phyloP scores from a whole-genome alignment of 1,284 basidiomycete species.

The Quambalaria eucalypti region DNA sequence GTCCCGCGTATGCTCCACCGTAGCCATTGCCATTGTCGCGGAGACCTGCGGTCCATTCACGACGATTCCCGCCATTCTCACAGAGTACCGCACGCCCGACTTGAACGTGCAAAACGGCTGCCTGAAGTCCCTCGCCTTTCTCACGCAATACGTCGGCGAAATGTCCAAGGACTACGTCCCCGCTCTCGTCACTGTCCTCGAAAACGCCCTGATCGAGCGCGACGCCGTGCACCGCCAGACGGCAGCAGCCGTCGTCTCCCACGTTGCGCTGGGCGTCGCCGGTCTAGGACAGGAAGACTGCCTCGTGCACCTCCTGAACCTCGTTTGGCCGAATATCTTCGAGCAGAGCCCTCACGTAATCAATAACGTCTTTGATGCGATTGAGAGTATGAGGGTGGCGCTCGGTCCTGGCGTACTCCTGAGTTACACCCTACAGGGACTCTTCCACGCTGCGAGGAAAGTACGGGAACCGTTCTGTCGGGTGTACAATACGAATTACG shows the following conservation, averaged over 20 bases:
- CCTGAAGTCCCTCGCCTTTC: constrained; percentile 93
- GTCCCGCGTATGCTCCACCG: constrained; percentile 94
- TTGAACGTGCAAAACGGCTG: constrained; percentile 98
- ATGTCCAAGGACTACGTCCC: constrained; percentile 98
- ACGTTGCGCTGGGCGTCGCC: constrained; percentile 89
- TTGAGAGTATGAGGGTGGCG: constrained; percentile 92
- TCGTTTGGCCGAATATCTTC: constrained; percentile 98
- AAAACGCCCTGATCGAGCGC: constrained; percentile 93
- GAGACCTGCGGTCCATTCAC: constrained; percentile 98
- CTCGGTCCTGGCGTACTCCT: constrained; percentile 86
- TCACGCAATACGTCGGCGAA: constrained; percentile 99
- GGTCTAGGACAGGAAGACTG: constrained; percentile 96
- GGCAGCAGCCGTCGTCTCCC: constrained; percentile 97
- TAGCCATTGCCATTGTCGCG: constrained; percentile 72
- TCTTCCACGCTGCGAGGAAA: constrained; percentile 68
- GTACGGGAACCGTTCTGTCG: constrained; percentile 83
- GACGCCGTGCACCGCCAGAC: constrained; percentile 98
- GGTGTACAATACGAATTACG: constrained; percentile 60
- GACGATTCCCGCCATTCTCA: constrained; percentile 94
- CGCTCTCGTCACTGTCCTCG: constrained; percentile 91
- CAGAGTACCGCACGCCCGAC: constrained; percentile 91
- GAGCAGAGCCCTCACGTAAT: constrained; percentile 98
- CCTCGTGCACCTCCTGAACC: constrained; percentile 92
- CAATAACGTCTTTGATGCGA: constrained; percentile 62
- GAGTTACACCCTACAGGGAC: constrained; percentile 57